Conservation (phyloP, 257 asterid genomes). For the Hygrophila difformis region DNA sequence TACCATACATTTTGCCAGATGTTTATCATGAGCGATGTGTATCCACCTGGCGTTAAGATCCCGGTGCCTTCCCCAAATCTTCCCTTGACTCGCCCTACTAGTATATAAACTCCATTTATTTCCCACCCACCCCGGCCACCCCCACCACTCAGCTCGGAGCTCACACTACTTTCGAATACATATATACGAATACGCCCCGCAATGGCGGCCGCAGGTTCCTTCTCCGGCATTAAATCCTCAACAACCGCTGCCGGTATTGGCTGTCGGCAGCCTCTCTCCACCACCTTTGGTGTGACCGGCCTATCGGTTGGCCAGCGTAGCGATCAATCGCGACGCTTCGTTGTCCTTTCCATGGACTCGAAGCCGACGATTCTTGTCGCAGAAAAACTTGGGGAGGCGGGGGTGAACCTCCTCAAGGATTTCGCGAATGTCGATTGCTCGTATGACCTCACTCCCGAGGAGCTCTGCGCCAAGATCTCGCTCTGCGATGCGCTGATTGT, state of each 20-base stretch:
- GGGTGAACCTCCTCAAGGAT: conserved; percentile 32
- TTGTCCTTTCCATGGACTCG: conserved; percentile 54
- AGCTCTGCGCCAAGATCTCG: conserved; percentile 48
- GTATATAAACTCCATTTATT: too few relatives aligned
- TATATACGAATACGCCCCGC: too few relatives aligned
- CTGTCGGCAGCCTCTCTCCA: conserved; percentile 24
- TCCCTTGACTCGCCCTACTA: too few relatives aligned
- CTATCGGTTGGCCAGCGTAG: conserved; percentile 23
- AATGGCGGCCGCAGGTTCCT: conserved; percentile 62
- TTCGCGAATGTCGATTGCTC: conserved; percentile 44
- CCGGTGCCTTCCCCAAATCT: too few relatives aligned
- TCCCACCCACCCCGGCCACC: too few relatives aligned
- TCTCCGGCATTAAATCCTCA: conserved; percentile 27
- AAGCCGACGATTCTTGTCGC: conserved; percentile 64
- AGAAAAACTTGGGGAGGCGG: conserved; percentile 71
- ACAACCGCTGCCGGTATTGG: conserved; percentile 32
- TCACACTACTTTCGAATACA: too few relatives aligned
- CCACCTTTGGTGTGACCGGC: conserved; percentile 32
- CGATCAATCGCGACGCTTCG: conserved; percentile 32
- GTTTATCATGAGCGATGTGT: too few relatives aligned
- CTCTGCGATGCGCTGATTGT: conserved; percentile 55
- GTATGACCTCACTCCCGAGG: conserved; percentile 43
- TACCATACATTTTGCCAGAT: too few relatives aligned
- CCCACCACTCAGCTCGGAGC: too few relatives aligned
- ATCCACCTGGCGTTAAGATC: too few relatives aligned